These are phyloP conservation scores for Apiospora kogelbergensis DNA, from an alignment of 2,329 filamentous ascomycete species.

Conservation along the genomic window DNA sequence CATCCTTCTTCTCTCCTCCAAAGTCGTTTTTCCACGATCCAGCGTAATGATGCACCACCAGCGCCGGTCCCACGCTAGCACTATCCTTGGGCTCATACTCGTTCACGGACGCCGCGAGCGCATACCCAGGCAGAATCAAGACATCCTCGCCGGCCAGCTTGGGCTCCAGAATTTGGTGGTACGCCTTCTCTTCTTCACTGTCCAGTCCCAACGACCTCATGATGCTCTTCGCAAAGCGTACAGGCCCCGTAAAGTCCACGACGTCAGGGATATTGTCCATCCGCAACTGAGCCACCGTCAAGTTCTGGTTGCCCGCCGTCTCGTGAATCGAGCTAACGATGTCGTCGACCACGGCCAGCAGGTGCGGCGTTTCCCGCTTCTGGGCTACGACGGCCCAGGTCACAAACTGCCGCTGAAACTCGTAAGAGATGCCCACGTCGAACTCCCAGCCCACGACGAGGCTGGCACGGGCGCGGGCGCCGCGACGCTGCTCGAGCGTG, in stretches of 20 bases:
- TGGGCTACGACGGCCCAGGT: slow-evolving; percentile 14
- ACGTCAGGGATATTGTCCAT: slow-evolving; percentile 18
- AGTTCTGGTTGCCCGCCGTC: slow-evolving; percentile 9
- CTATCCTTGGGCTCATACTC: slow-evolving; percentile 4
- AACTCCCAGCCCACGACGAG: slow-evolving; percentile 31
- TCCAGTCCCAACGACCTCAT: not conserved
- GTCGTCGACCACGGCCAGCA: slow-evolving; percentile 21
- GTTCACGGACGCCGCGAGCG: not conserved
- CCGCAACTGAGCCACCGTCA: slow-evolving; percentile 14
- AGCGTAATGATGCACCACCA: slow-evolving; percentile 16
- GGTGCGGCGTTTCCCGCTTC: not conserved
- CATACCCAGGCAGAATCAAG: slow-evolving; percentile 9
- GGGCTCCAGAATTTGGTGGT: slow-evolving; percentile 3
- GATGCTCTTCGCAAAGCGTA: slow-evolving; percentile 15
- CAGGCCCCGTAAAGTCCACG: slow-evolving; percentile 19
- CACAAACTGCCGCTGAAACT: slow-evolving; percentile 17
- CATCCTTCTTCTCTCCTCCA: slow-evolving; percentile 8
- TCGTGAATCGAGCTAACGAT: slow-evolving; percentile 16
- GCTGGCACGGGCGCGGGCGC: slow-evolving; percentile 5
- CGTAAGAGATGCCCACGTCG: slow-evolving; percentile 21
- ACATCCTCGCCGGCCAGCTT: slow-evolving; percentile 5
- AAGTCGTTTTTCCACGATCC: slow-evolving; percentile 16
- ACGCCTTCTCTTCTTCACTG: not conserved
- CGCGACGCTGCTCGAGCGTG: slow-evolving; percentile 9
- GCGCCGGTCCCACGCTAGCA: not conserved